Percentiles rank a stretch among this genome's conserved stretches.
These are phyloP conservation scores for Mercurialis annua DNA, from an alignment of 345 rosid species.

Conservation along the genomic window DNA sequence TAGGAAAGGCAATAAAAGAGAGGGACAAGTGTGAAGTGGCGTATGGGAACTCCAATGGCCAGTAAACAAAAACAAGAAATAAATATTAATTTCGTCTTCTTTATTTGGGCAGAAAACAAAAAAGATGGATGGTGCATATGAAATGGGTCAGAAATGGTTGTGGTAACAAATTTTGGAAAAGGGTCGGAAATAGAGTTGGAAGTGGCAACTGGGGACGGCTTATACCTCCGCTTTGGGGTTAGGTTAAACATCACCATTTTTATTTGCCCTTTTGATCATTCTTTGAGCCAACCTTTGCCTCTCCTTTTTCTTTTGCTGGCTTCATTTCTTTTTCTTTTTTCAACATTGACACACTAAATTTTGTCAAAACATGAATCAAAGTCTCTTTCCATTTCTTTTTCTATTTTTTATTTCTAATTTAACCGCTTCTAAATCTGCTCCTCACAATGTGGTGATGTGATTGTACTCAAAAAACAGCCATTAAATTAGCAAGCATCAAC, in stretches of 20 bases:
- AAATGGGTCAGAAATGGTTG: background rate
- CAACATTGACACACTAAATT: conserved; percentile 2
- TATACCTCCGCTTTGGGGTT: conserved; percentile 21
- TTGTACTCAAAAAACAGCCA: conserved; percentile 9
- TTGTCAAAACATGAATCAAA: conserved; percentile 18
- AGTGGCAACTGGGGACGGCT: conserved; percentile 38
- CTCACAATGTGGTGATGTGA: conserved; percentile 25
- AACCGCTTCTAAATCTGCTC: conserved; percentile 14
- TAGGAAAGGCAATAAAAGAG: background rate
- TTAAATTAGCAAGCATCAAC: background rate
- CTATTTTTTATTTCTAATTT: background rate
- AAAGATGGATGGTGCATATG: no score
- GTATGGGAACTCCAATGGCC: conserved; percentile 56
- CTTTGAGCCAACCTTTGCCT: conserved; percentile 42
- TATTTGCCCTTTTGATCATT: conserved; percentile 45
- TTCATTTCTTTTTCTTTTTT: background rate
- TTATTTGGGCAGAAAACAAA: no score
- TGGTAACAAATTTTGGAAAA: conserved; percentile 20
- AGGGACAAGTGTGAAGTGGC: conserved; percentile 57
- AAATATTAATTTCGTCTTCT: no score
- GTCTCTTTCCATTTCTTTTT: background rate
- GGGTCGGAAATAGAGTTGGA: conserved; percentile 19
- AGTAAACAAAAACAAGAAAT: conserved; percentile 13
- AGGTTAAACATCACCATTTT: conserved; percentile 9
- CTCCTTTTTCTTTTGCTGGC: background rate